Conservation (phyloP, 805 yeast genomes). For the Schizosaccharomyces cryophilus region DNA sequence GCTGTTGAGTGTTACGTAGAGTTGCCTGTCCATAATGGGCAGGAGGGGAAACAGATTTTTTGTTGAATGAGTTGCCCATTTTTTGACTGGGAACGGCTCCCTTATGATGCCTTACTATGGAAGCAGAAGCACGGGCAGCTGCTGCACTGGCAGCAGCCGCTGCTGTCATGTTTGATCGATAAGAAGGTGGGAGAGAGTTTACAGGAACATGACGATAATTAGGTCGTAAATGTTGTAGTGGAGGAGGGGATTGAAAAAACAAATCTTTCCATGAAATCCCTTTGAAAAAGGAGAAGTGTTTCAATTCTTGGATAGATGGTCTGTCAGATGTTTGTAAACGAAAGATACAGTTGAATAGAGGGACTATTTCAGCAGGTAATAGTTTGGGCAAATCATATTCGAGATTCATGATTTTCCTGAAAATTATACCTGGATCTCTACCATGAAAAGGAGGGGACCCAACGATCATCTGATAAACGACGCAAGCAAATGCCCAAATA, state of each 20-base stretch:
- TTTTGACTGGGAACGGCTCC: not conserved
- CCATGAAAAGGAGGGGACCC: conserved; percentile 1
- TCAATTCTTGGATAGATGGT: not conserved
- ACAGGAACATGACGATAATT: not conserved
- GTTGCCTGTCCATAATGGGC: not conserved
- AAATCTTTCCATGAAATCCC: not conserved
- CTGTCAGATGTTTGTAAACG: not conserved
- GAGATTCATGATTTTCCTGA: not conserved
- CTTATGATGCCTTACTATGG: not conserved
- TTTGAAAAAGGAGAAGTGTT: not conserved
- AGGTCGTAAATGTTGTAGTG: not conserved
- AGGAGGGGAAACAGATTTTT: not conserved
- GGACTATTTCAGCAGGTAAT: not conserved
- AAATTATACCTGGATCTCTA: not conserved
- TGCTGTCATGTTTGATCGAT: not conserved
- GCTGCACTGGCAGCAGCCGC: not conserved
- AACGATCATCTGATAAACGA: not conserved
- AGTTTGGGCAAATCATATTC: not conserved
- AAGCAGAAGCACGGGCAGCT: not conserved
- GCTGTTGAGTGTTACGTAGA: not conserved
- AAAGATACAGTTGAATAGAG: not conserved
- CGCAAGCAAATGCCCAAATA: not conserved
- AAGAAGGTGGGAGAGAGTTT: not conserved
- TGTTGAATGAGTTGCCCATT: not conserved
- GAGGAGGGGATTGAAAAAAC: not conserved